Base-by-base conservation (phyloP, 352 stramenopile species). In the Globisporangium middletonii region DNA sequence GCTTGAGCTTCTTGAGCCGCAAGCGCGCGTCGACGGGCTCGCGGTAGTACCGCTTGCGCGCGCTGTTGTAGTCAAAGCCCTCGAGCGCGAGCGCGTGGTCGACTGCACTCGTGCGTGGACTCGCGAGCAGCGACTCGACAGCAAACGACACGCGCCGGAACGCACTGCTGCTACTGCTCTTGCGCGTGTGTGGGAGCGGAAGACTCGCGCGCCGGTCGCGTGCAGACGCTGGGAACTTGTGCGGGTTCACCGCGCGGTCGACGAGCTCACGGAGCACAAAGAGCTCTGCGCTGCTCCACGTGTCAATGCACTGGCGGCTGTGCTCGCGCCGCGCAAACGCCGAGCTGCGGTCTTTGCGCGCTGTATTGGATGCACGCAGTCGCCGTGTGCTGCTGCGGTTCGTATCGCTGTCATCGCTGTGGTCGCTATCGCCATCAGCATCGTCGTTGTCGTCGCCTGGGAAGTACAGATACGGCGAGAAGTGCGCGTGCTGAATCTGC, bases 231-330 rank as follows among this genome's bases (percentile, higher is more conserved):
- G 45, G 57, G 35, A 62, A 55, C 41, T 66, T 52, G 4, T 54
- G 61, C 58, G 71, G 76, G 51, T 72, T 60, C 28, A 76, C 38
- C 2, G 71, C 69, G 35, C 72, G 7, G 44, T 77, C 71, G 2
- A 87, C 78, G 16, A 88, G 68, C 37, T 76, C 69, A 41, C 77
- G 75, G 50, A 91, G 69, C 52, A 72, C 69, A 41, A 69, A 73
- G 53, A 91, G 66, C 68, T 91, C 81, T 13, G 78, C 67, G 19
- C 75, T 64, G 18, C 63, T 71, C 66, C 77, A 88, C 41, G 68
- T 68, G 63, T 91, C 69, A 35, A 89, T 54, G 27, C 76, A 66
- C 47, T 61, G 67, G 15, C 63, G 68, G 8, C 68, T 59, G 42
- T 66, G 42, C 43, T 66, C 60, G 53, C 59, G 37, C n/a, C 49